A percentile compares a stretch with the other conserved stretches of the same genome.
phyloP scores from a whole-genome alignment of 2,329 filamentous ascomycete species.

The Mollisia scopiformis region DNA sequence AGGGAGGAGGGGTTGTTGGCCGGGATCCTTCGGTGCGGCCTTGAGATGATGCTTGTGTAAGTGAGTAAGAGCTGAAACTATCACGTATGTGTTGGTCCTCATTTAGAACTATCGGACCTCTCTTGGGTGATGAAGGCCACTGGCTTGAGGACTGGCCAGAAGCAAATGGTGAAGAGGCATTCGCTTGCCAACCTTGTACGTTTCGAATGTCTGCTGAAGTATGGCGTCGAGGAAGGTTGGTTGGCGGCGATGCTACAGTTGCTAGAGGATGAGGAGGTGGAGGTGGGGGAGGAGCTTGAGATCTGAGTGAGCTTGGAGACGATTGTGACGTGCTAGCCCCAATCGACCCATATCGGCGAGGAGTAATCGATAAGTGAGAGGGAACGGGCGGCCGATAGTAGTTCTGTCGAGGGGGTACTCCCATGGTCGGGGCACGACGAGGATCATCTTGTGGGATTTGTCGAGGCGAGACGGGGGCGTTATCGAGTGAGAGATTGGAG shows the following conservation, averaged over 20 bases:
- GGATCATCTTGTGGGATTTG: conserved; percentile 86
- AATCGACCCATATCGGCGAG: conserved; percentile 84
- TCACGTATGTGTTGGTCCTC: conserved; percentile 66
- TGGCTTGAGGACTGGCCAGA: conserved; percentile 63
- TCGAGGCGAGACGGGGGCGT: conserved; percentile 82
- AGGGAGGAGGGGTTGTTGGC: conserved; percentile 38
- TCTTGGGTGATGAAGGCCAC: conserved; percentile 70
- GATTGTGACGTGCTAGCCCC: conserved; percentile 67
- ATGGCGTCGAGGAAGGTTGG: conserved; percentile 79
- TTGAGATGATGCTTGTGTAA: conserved; percentile 35
- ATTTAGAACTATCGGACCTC: conserved; percentile 45
- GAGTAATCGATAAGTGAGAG: conserved; percentile 77
- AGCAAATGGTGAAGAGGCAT: conserved; percentile 63
- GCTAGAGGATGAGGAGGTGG: conserved; percentile 67
- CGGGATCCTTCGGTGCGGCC: conserved; percentile 33
- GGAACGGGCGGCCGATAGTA: conserved; percentile 79
- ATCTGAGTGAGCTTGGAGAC: conserved; percentile 74
- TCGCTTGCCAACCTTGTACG: conserved; percentile 75
- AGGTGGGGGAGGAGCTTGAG: conserved; percentile 64
- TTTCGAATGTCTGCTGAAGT: conserved; percentile 91
- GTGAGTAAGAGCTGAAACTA: conserved; percentile 66
- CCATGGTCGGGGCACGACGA: conserved; percentile 67
- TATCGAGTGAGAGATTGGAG: conserved; percentile 62
- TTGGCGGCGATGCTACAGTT: conserved; percentile 62
- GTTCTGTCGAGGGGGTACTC: conserved; percentile 54